Evolutionary conservation across 1,284 basidiomycete species (phyloP), one percentile per base, ranked within the genome.

Genomic region (Pisolithus thermaeus): DNA sequence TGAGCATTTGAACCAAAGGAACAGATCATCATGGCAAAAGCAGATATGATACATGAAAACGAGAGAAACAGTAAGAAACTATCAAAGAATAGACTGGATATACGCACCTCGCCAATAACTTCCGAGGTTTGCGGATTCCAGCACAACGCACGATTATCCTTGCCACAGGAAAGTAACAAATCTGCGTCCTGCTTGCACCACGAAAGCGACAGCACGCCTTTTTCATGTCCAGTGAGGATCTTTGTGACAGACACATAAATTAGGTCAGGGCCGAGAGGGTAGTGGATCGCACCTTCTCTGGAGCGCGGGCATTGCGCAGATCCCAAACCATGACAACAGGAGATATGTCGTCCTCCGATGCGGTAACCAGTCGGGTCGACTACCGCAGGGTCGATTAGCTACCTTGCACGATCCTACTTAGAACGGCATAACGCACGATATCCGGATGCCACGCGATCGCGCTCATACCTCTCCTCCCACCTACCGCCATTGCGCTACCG

Each of bases 311-410:
- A 67, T 99, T 99, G 56, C 95, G 84, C 53, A 98, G 78, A 75
- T 99, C 95, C 97, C 96, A 99, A 43, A 97, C 84, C 90, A 98
- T 95, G 65, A 99, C 91, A 56, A 98, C 83, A 0, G 96, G 96
- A 0, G 91, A 93, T 37, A 88, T 82, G 68, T 99, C 96, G 62
- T 98, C 96, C 69, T 98, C 96, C 3, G 92, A 96, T 1, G 95
- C 88, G 1, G 96, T 98, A 45, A 96, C 90, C 9, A 99, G 79
- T 57, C 92, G 81, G 4, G 95, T 98, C 7, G 92, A 86, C 92
- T 95, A 59, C 4, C 52, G 43, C 47, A 16, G 23, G 50, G 39
- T 53, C 53, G 58, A 49, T 55, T 43, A 62, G 37, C 42, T 18
- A 1, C 16, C 50, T 27, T 42, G 12, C 32, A 32, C 18, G 7